A percentile compares a stretch with the other conserved stretches of the same genome.
Evolutionary conservation across 2,329 filamentous ascomycete species (phyloP).

Genomic region (Westerdykella aurantiaca): DNA sequence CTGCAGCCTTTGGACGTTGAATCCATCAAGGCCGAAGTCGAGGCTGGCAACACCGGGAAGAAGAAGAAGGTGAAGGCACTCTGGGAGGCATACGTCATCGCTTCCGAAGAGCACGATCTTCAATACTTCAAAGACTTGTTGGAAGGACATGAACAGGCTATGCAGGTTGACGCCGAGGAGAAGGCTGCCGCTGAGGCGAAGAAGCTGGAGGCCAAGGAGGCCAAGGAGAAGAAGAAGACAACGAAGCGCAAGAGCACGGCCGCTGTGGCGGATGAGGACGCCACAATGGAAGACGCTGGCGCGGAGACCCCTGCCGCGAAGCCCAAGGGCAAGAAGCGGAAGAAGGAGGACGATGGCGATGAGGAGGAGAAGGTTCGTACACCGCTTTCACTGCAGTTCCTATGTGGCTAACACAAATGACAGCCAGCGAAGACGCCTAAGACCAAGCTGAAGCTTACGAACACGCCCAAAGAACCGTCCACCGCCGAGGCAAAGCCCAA

Average conservation of each 20-base stretch:
- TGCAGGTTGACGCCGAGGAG: constrained; percentile 55
- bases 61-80: constrained; percentile 80
- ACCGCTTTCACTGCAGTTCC: neutral
- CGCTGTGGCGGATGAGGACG: constrained; percentile 29
- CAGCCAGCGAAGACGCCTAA: constrained; percentile 49
- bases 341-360: constrained; percentile 60
- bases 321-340: constrained; percentile 60
- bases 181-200: constrained; percentile 56
- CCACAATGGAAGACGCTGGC: constrained; percentile 37
- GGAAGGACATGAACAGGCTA: constrained; percentile 50
- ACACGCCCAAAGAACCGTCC: constrained; percentile 35
- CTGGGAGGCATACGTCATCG: constrained; percentile 71
- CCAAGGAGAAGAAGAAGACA: constrained; percentile 46
- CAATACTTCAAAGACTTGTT: constrained; percentile 80
- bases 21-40: constrained; percentile 65
- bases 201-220: constrained; percentile 53
- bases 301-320: constrained; percentile 36
- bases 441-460: constrained; percentile 45
- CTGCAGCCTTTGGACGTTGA: constrained; percentile 71
- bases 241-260: constrained; percentile 39
- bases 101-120: constrained; percentile 70
- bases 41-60: constrained; percentile 63
- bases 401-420: constrained; percentile 18
- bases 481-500: constrained; percentile 48
- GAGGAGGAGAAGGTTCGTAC: constrained; percentile 58